Evolutionary conservation across 805 yeast genomes (phyloP).

Genomic region (Candida endomychidarum): DNA sequence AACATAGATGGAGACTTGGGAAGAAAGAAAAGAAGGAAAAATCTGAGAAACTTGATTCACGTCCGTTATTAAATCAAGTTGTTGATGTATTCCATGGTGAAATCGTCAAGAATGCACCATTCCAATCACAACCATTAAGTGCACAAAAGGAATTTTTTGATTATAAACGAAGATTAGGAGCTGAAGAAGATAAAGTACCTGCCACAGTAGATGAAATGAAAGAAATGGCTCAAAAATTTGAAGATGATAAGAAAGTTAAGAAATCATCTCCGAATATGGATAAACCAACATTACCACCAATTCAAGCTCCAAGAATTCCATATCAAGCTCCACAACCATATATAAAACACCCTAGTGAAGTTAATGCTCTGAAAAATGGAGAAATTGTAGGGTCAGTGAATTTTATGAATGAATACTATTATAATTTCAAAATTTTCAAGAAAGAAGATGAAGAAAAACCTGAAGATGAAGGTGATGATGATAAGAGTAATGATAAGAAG

Average conservation of each 20-base stretch:
- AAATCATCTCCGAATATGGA: neutral
- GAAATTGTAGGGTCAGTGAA: conserved; percentile 38
- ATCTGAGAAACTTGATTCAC: neutral
- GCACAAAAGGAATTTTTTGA: conserved; percentile 46
- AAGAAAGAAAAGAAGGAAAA: neutral
- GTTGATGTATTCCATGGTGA: conserved; percentile 53
- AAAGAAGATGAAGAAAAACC: conserved; percentile 7
- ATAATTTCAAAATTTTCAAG: conserved; percentile 33
- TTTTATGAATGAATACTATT: conserved; percentile 36
- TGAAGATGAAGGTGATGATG: conserved; percentile 1
- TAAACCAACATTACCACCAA: neutral
- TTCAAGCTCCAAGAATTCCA: neutral
- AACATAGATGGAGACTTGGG: too few relatives aligned
- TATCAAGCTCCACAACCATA: neutral
- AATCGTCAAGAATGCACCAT: conserved; percentile 46
- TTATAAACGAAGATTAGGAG: conserved; percentile 7
- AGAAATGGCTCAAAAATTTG: conserved; percentile 23
- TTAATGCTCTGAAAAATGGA: neutral
- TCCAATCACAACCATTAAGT: conserved; percentile 50
- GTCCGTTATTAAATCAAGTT: conserved; percentile 23
- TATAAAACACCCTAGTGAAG: neutral
- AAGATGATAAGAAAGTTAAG: conserved; percentile 1
- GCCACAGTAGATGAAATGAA: conserved; percentile 30
- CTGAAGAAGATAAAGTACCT: conserved; percentile 25
- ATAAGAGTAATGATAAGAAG: conserved; percentile 26